These are phyloP conservation scores for Spizellomyces sp. DNA, from an alignment of 192 early-diverging fungal genomes.

Conservation along the genomic window DNA sequence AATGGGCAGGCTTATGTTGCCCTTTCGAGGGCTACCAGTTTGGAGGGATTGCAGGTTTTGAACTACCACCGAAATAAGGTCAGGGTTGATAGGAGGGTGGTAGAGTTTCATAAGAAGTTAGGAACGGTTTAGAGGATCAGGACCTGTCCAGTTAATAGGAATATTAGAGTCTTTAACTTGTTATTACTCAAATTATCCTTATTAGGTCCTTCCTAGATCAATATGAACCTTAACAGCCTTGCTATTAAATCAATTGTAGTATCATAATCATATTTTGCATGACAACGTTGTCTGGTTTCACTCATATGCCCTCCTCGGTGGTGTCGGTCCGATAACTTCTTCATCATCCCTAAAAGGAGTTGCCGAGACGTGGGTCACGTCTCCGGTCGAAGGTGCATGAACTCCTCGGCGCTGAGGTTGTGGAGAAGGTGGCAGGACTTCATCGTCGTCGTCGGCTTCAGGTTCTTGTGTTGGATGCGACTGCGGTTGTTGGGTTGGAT, in stretches of 20 bases:
- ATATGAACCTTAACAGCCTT: too few species aligned
- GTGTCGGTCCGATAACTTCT: not conserved
- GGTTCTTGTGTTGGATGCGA: not conserved
- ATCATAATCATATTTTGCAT: too few species aligned
- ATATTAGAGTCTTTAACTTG: too few species aligned
- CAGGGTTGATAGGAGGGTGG: conserved; percentile 27
- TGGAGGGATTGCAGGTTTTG: conserved; percentile 43
- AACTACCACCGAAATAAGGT: conserved; percentile 34
- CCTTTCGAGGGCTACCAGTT: conserved; percentile 42
- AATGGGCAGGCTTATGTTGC: conserved; percentile 58
- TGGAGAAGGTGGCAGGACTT: conserved; percentile 16
- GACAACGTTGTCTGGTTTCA: too few species aligned
- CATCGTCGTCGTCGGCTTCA: not conserved
- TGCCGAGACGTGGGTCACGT: not conserved
- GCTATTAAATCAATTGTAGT: too few species aligned
- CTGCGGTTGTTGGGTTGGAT: conserved; percentile 8
- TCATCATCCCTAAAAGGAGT: not conserved
- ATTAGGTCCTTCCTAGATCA: too few species aligned
- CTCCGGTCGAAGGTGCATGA: not conserved
- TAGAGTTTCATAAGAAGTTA: conserved; percentile 23
- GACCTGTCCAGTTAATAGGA: too few species aligned
- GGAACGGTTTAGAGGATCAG: not conserved
- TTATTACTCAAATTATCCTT: too few species aligned
- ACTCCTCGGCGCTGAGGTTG: not conserved
- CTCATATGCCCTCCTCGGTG: not conserved